phyloP scores from a whole-genome alignment of 352 stramenopile genomes.

The Globisporangium spiculum region DNA sequence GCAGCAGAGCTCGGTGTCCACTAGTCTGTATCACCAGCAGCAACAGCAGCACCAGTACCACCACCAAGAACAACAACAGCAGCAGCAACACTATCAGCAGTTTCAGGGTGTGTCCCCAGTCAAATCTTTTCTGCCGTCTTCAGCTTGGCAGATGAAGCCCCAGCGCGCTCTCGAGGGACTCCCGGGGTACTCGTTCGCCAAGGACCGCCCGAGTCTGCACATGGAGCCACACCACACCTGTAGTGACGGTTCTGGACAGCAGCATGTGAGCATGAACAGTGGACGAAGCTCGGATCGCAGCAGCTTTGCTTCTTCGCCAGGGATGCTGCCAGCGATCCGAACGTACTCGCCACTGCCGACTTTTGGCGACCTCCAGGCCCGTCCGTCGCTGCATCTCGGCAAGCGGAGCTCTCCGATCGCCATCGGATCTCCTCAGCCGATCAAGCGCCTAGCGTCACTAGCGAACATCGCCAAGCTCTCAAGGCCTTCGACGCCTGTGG shows the following conservation, averaged over 20 bases:
- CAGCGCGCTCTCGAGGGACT: neutral
- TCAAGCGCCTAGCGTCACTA: slow-evolving; percentile 19
- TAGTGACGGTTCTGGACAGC: neutral
- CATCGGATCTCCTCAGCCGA: slow-evolving; percentile 11
- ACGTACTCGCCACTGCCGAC: slow-evolving; percentile 12
- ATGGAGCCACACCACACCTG: slow-evolving; percentile 6
- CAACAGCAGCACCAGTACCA: neutral
- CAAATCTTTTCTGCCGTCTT: neutral
- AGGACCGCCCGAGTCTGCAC: slow-evolving; percentile 19
- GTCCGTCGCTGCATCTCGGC: slow-evolving; percentile 2
- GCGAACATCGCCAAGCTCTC: slow-evolving; percentile 18
- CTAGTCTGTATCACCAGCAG: neutral
- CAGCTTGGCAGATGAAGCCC: slow-evolving; percentile 7
- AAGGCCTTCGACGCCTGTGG: slow-evolving; percentile 5
- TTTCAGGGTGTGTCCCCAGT: neutral
- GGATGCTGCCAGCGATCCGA: slow-evolving; percentile 10
- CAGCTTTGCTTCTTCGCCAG: slow-evolving; percentile 2
- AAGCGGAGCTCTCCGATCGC: slow-evolving; percentile 12
- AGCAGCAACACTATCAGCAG: neutral
- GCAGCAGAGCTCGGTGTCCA: slow-evolving; percentile 2
- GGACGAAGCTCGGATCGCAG: neutral
- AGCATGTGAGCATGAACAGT: neutral
- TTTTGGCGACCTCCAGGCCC: slow-evolving; percentile 6
- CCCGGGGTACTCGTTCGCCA: slow-evolving; percentile 16
- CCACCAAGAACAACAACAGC: neutral